Conservation (phyloP, 2,329 filamentous ascomycete species). For the Ceratocystis ficicola region DNA sequence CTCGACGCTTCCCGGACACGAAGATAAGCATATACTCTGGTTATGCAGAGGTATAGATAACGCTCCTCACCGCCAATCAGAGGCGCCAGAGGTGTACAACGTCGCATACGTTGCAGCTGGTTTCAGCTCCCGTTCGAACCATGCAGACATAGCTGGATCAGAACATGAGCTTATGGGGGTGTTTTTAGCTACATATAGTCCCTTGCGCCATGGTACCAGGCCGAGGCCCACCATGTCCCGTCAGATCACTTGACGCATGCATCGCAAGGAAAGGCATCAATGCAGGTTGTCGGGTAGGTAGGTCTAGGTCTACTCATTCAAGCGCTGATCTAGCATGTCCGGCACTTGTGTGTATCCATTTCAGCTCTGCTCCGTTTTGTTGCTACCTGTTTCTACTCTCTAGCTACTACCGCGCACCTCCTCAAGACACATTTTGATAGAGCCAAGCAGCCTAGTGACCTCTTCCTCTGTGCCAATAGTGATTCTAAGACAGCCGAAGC, state of each 20-base stretch:
- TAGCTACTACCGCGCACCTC: constrained; percentile 31
- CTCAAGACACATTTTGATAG: constrained; percentile 43
- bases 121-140: not conserved
- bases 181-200: not conserved
- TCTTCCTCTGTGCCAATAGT: constrained; percentile 86
- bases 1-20: not conserved
- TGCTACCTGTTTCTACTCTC: not conserved
- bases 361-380: not conserved
- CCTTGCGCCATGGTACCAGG: not conserved
- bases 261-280: too few species aligned
- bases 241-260: not conserved
- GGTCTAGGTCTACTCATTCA: too few species aligned
- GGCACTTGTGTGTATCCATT: not conserved
- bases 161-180: too few species aligned
- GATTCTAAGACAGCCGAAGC: constrained; percentile 75
- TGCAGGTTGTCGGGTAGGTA: too few species aligned
- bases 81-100: not conserved
- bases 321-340: too few species aligned
- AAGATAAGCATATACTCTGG: not conserved
- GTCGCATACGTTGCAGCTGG: not conserved
- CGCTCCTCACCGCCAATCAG: constrained; percentile 2
- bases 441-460: constrained; percentile 62
- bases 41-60: not conserved
- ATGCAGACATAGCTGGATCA: not conserved
- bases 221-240: not conserved